Conservation (phyloP, 768 basidiomycete species). For the Cyclocybe aegerita region DNA sequence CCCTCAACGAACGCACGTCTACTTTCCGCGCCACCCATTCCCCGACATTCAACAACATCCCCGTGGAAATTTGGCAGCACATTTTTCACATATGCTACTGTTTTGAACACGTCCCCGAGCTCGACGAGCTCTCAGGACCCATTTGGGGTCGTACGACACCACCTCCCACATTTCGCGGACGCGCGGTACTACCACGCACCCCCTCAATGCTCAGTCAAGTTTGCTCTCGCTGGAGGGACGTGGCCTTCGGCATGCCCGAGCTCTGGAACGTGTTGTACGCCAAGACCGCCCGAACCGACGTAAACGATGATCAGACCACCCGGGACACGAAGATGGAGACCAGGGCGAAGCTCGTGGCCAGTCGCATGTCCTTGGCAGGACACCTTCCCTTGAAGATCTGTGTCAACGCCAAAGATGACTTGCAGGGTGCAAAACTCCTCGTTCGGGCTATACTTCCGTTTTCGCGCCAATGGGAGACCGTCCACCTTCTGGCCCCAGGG, state of each 20-base stretch:
- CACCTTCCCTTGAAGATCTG: conserved; percentile 12
- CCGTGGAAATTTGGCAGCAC: conserved; percentile 16
- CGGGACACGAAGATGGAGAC: background rate
- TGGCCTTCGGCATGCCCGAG: conserved; percentile 15
- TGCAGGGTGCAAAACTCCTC: conserved; percentile 1
- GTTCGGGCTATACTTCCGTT: conserved; percentile 12
- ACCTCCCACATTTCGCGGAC: background rate
- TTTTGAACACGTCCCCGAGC: conserved; percentile 4
- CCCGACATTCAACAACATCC: conserved; percentile 1
- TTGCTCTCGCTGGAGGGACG: conserved; percentile 10
- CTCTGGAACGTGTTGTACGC: conserved; percentile 14
- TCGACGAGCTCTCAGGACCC: conserved; percentile 9
- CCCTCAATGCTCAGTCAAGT: conserved; percentile 12
- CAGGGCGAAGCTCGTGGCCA: background rate
- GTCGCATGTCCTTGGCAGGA: conserved; percentile 4
- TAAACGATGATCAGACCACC: background rate
- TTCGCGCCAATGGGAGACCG: conserved; percentile 9
- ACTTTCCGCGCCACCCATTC: too few species aligned
- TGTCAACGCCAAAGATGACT: conserved; percentile 7
- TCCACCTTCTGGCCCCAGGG: conserved; percentile 12
- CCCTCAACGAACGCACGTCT: too few species aligned
- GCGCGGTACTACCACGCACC: conserved; percentile 7
- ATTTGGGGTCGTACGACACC: conserved; percentile 1
- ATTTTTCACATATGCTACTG: conserved; percentile 8
- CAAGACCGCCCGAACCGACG: conserved; percentile 1